Evolutionary conservation across 2,329 filamentous ascomycete species (phyloP).

Genomic region (Epichloe baconii): DNA sequence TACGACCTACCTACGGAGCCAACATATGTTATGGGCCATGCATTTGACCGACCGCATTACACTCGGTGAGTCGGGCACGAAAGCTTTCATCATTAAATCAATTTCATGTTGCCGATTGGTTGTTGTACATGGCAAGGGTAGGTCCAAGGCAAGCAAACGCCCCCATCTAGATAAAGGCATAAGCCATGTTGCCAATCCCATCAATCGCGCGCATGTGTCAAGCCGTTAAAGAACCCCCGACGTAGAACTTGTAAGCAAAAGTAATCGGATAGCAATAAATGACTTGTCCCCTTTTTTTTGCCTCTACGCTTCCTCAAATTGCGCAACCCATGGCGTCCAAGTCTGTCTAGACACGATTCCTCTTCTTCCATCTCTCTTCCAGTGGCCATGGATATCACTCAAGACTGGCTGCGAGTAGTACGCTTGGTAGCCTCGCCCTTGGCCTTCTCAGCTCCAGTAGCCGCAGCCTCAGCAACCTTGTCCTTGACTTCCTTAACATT

Average conservation of each 20-base stretch:
- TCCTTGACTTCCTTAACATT: constrained; percentile 59
- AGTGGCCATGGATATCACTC: constrained; percentile 8
- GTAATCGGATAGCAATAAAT: constrained; percentile 2
- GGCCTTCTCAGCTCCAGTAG: constrained; percentile 55
- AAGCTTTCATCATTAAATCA: background rate
- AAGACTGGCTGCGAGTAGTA: constrained; percentile 43
- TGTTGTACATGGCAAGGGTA: constrained; percentile 4
- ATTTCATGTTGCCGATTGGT: background rate
- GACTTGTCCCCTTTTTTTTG: background rate
- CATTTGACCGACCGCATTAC: no score
- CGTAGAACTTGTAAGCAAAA: background rate
- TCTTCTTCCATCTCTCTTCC: background rate
- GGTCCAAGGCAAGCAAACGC: constrained; percentile 3
- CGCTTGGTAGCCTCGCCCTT: constrained; percentile 61
- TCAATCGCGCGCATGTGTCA: background rate
- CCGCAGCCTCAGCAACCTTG: constrained; percentile 48
- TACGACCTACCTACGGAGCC: background rate
- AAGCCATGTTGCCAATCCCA: constrained; percentile 1
- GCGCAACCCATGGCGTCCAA: background rate
- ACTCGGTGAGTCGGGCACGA: no score
- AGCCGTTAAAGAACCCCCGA: background rate
- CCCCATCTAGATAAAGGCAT: constrained; percentile 4
- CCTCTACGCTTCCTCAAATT: background rate
- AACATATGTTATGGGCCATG: no score
- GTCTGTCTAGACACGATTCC: background rate